Base-by-base conservation (phyloP, 2,329 filamentous ascomycete species). In the Calonectria pseudoreteaudii region DNA sequence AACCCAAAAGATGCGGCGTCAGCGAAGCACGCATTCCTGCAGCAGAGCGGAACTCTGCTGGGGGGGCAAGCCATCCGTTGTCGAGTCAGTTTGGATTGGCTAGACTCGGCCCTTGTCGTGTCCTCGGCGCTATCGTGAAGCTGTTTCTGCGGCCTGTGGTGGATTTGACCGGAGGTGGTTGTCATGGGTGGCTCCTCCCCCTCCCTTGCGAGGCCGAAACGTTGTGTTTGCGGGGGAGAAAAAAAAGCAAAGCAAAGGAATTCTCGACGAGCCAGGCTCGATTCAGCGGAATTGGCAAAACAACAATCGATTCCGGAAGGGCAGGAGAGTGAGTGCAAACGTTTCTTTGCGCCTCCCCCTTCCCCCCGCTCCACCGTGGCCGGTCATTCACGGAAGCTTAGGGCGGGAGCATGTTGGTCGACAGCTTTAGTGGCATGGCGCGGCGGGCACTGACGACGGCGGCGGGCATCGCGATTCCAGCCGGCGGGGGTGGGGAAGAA, bases 221-320 rank as follows among this genome's bases (percentile, higher is more conserved):
- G 70, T 67, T 31, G 14, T 65, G 67, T 49, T 72, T 74, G 20
- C 69, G 71, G 34, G 71, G 68, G 60, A 64, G 56, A 70, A 31
- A 73, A 72, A 30, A 62, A 75, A 64, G 56, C 68, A 30, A 73
- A 72, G 34, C 65, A 75, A 62, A 75, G 75, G 74, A 77, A 67
- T 41, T 72, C 11, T 71, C 68, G 49, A 52, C 36, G 65, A 70
- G 58, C 79, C 70, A 56, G 56, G 34, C 56, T 23, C 74, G 66
- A 76, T 74, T 66, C 56, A 70, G 72, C 65, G 70, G 65, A 67
- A 67, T 69, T 50, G 74, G 74, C 44, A 67, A 75, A 67, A 67
- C 71, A 74, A 62, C 72, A 72, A 66, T 79, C 78, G 69, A 74
- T 73, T 67, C 73, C 73, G 53, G 75, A 72, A 73, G 44, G 74